Conservation (phyloP, 1,284 basidiomycete species). For the Pseudozyma thailandica region DNA sequence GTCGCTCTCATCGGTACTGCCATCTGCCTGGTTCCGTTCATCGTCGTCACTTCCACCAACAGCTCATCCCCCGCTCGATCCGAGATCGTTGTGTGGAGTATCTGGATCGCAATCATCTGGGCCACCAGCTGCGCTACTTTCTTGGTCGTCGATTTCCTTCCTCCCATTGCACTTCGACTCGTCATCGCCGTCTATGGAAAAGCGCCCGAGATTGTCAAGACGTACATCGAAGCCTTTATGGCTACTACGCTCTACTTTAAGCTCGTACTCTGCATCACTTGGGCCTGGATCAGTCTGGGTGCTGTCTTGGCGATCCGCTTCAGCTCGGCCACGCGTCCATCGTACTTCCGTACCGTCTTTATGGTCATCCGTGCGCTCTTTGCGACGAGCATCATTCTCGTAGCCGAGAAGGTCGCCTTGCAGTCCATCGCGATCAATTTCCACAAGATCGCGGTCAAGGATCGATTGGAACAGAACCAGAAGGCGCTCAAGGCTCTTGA, state of each 20-base stretch:
- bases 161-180: slow-evolving; percentile 47
- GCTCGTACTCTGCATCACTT: slow-evolving; percentile 62
- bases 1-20: slow-evolving; percentile 57
- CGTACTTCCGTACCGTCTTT: slow-evolving; percentile 56
- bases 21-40: slow-evolving; percentile 59
- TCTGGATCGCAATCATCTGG: slow-evolving; percentile 66
- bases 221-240: slow-evolving; percentile 59
- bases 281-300: slow-evolving; percentile 66
- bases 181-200: slow-evolving; percentile 60
- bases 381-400: slow-evolving; percentile 57
- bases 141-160: slow-evolving; percentile 58
- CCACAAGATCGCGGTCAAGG: slow-evolving; percentile 64
- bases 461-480: slow-evolving; percentile 61
- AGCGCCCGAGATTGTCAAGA: slow-evolving; percentile 58
- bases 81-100: slow-evolving; percentile 59
- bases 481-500: slow-evolving; percentile 60
- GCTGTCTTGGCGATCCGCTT: slow-evolving; percentile 55
- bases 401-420: slow-evolving; percentile 59
- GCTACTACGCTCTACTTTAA: slow-evolving; percentile 59
- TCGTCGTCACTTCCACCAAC: slow-evolving; percentile 56
- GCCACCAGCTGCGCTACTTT: slow-evolving; percentile 62
- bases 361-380: slow-evolving; percentile 55
- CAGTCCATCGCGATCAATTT: slow-evolving; percentile 63
- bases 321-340: slow-evolving; percentile 27
- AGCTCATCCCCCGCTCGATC: slow-evolving; percentile 32